A percentile compares a stretch with the other conserved stretches of the same genome.
Evolutionary conservation across 106 monocot species (phyloP).

Genomic region (Platanthera guangdongensis): DNA sequence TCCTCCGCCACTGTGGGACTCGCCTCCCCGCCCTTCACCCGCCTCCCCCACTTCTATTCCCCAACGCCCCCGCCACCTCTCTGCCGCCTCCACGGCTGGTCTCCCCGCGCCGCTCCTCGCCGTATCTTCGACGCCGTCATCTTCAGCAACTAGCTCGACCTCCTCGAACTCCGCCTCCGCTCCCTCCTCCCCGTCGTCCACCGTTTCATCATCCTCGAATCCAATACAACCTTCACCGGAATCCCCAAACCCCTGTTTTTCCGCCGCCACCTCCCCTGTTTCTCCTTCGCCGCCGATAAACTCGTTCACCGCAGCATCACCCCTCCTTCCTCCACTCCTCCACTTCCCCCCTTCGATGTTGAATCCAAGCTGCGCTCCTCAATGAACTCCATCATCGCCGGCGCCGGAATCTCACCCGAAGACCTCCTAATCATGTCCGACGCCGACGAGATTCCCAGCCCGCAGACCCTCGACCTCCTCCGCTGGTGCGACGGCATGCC

Average conservation of each 20-base stretch:
- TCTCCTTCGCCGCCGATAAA: conserved; percentile 37
- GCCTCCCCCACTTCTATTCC: conserved; percentile 68
- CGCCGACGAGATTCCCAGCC: conserved; percentile 83
- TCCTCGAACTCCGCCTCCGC: conserved; percentile 65
- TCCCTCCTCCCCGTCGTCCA: conserved; percentile 64
- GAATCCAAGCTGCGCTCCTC: conserved; percentile 44
- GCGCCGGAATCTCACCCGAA: conserved; percentile 40
- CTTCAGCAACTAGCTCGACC: conserved; percentile 86
- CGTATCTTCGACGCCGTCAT: conserved; percentile 72
- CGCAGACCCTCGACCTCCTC: conserved; percentile 49
- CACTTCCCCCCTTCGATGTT: conserved; percentile 33
- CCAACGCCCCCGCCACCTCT: conserved; percentile 41
- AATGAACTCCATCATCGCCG: conserved; percentile 39
- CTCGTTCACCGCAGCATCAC: conserved; percentile 30
- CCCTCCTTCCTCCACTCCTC: neutral
- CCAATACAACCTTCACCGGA: conserved; percentile 82
- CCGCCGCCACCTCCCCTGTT: neutral
- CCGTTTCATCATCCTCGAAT: conserved; percentile 69
- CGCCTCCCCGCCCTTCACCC: conserved; percentile 62
- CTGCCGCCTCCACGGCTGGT: conserved; percentile 80
- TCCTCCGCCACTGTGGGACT: conserved; percentile 92
- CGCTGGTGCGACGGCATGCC: conserved; percentile 83
- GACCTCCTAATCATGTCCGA: conserved; percentile 84
- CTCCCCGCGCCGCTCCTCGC: conserved; percentile 44
- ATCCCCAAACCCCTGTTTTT: conserved; percentile 56